These are phyloP conservation scores for Quercus phellos DNA, from an alignment of 331 rosid genomes.

Conservation along the genomic window DNA sequence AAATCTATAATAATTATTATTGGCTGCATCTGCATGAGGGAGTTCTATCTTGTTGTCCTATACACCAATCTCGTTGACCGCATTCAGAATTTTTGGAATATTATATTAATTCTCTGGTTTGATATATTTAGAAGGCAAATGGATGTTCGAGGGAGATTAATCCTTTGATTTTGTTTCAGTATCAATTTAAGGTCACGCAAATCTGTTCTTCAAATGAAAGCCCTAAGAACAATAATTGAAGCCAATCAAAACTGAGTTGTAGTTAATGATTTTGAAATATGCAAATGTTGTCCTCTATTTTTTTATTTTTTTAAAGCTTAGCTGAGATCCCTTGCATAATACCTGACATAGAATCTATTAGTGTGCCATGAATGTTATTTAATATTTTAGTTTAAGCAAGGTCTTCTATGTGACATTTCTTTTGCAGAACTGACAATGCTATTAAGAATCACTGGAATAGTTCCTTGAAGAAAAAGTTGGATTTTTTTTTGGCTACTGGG, in stretches of 20 bases:
- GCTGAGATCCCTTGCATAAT: background rate
- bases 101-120: background rate
- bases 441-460: slow-evolving; percentile 99
- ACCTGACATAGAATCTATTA: background rate
- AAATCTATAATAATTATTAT: background rate
- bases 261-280: background rate
- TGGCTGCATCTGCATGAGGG: background rate
- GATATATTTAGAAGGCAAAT: background rate
- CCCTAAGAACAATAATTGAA: background rate
- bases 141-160: slow-evolving; percentile 5
- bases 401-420: slow-evolving; percentile 11
- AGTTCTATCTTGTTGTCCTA: background rate
- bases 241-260: background rate
- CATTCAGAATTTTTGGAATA: background rate
- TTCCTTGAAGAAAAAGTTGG: slow-evolving; percentile 91
- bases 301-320: background rate
- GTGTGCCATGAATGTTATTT: background rate
- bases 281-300: background rate
- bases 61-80: background rate
- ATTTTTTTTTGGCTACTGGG: slow-evolving; percentile 82
- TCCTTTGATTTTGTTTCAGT: background rate
- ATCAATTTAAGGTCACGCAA: background rate
- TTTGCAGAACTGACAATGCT: slow-evolving; percentile 90
- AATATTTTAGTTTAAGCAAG: slow-evolving; percentile 10
- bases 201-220: slow-evolving; percentile 8